Percentiles rank a stretch among this genome's conserved stretches.
phyloP scores from a whole-genome alignment of 805 yeast species.

The Scheffersomyces ergatensis region DNA sequence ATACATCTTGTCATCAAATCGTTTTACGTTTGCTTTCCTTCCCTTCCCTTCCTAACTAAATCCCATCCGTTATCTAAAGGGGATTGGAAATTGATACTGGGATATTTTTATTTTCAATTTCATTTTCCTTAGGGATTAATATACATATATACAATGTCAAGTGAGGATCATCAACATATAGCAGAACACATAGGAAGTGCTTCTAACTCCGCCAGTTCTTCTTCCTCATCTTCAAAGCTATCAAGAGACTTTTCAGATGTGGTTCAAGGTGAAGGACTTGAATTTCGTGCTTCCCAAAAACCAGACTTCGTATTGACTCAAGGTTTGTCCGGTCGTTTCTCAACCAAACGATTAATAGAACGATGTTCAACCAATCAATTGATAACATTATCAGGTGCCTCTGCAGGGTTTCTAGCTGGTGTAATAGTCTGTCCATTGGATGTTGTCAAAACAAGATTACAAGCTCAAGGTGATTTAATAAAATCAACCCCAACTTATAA shows the following conservation, averaged over 20 bases:
- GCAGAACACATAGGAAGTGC: background rate
- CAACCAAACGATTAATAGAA: constrained; percentile 18
- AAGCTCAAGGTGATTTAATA: constrained; percentile 72
- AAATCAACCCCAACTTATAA: constrained; percentile 14
- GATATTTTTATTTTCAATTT: no score
- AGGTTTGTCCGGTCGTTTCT: constrained; percentile 8
- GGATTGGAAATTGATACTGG: no score
- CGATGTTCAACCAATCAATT: constrained; percentile 48
- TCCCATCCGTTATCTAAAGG: no score
- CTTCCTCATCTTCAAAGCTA: background rate
- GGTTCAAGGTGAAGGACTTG: constrained; percentile 38
- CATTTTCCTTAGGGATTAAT: no score
- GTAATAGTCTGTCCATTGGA: constrained; percentile 91
- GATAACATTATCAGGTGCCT: constrained; percentile 83
- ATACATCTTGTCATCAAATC: no score
- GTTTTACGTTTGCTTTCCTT: no score
- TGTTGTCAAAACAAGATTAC: constrained; percentile 90
- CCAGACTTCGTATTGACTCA: background rate
- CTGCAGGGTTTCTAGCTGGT: constrained; percentile 92
- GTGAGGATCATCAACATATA: background rate
- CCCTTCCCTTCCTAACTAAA: no score
- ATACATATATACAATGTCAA: no score
- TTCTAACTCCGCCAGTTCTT: background rate
- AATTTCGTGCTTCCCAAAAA: constrained; percentile 22
- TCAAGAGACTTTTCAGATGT: constrained; percentile 30